Conservation (phyloP, 176 grass and related monocot genomes). For the Cenchrus fungigraminus region DNA sequence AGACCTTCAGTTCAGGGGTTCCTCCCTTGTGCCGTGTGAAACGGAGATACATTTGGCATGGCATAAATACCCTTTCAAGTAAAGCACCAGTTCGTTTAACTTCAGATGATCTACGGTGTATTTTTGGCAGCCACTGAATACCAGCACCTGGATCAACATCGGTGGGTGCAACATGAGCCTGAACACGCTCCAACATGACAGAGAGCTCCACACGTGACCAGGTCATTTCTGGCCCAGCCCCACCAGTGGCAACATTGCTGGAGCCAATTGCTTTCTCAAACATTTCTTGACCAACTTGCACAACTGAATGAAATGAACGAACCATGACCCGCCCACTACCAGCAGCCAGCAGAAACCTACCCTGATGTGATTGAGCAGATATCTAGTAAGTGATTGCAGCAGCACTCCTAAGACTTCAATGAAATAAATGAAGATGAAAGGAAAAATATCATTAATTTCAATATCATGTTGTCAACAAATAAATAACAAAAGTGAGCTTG, state of each 20-base stretch:
- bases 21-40: constrained; percentile 93
- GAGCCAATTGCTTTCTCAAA: constrained; percentile 72
- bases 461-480: constrained; percentile 3
- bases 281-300: constrained; percentile 86
- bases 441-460: constrained; percentile 34
- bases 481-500: constrained; percentile 29
- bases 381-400: constrained; percentile 30
- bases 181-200: constrained; percentile 96
- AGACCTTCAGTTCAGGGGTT: constrained; percentile 91
- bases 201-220: constrained; percentile 88
- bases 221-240: constrained; percentile 71
- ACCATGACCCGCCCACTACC: constrained; percentile 87
- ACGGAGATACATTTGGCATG: constrained; percentile 97
- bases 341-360: constrained; percentile 96
- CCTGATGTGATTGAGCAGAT: constrained; percentile 61
- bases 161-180: constrained; percentile 95
- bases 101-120: constrained; percentile 76
- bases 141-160: constrained; percentile 99
- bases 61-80: constrained; percentile 97
- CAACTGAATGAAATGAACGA: constrained; percentile 92
- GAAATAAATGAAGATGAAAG: constrained; percentile 35
- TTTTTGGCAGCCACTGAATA: constrained; percentile 97
- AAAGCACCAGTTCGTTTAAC: constrained; percentile 93
- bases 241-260: constrained; percentile 41
- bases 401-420: constrained; percentile 26